Evolutionary conservation across 345 rosid species (phyloP).

Genomic region (Eucalyptus urophylla): DNA sequence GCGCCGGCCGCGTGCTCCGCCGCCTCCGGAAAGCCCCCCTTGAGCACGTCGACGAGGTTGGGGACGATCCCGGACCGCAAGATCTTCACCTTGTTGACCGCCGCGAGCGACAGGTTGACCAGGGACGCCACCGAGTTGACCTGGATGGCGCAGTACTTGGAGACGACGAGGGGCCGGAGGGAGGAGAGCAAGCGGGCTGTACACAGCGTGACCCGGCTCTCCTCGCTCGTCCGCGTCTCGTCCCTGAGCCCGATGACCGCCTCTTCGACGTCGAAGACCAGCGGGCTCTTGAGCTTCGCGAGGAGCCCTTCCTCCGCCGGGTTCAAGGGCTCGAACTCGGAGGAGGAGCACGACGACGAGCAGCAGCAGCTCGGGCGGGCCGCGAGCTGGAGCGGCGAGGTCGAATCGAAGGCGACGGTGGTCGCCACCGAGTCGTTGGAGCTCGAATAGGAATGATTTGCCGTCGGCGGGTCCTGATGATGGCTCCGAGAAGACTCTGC

Average conservation of each 20-base stretch:
- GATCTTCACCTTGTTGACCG: slow-evolving; percentile 61
- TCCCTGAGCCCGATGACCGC: slow-evolving; percentile 38
- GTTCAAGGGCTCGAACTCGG: slow-evolving; percentile 16
- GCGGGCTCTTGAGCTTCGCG: slow-evolving; percentile 34
- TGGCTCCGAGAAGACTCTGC: slow-evolving; percentile 26
- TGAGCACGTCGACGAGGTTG: slow-evolving; percentile 48
- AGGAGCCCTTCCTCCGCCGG: slow-evolving; percentile 42
- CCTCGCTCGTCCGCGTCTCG: slow-evolving; percentile 42
- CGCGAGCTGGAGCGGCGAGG: slow-evolving; percentile 30
- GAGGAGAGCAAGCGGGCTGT: slow-evolving; percentile 37
- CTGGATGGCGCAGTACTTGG: slow-evolving; percentile 52
- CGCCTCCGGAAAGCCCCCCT: slow-evolving; percentile 58
- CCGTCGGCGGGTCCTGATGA: background rate
- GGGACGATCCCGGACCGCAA: slow-evolving; percentile 85
- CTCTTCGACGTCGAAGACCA: slow-evolving; percentile 46
- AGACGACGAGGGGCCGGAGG: slow-evolving; percentile 28
- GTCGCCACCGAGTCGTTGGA: slow-evolving; percentile 34
- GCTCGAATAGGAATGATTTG: slow-evolving; percentile 22
- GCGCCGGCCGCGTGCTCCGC: slow-evolving; percentile 80
- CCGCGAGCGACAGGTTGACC: slow-evolving; percentile 68
- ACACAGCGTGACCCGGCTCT: slow-evolving; percentile 33
- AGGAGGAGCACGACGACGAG: slow-evolving; percentile 56
- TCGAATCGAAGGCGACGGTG: background rate
- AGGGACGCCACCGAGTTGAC: slow-evolving; percentile 64
- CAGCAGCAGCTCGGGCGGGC: slow-evolving; percentile 58